Evolutionary conservation across 2,329 filamentous ascomycete genomes (phyloP).

Genomic region (Xylaria polymorpha): DNA sequence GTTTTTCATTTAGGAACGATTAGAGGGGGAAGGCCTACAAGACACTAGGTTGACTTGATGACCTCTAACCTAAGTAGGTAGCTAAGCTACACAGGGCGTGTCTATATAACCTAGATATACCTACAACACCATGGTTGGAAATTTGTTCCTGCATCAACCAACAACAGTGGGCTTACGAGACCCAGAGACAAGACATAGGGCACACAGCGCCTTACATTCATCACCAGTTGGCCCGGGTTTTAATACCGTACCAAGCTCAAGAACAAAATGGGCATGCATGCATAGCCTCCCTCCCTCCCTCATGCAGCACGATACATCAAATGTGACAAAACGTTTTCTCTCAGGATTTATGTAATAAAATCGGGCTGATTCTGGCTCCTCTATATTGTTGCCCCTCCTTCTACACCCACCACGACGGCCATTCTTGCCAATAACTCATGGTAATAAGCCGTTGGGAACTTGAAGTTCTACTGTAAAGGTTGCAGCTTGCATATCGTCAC

Average conservation of each 20-base stretch:
- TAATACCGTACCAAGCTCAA: not conserved
- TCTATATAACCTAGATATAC: not conserved
- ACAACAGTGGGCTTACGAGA: not conserved
- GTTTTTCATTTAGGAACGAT: not conserved
- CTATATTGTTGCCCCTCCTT: not conserved
- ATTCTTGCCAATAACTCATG: not conserved
- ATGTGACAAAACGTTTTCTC: slow-evolving; percentile 5
- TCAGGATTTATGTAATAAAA: not conserved
- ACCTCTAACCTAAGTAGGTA: too few relatives aligned
- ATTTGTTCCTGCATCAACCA: not conserved
- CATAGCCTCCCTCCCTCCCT: too few relatives aligned
- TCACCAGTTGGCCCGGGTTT: not conserved
- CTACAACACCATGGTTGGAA: not conserved
- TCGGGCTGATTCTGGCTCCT: not conserved
- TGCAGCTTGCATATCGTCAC: slow-evolving; percentile 23
- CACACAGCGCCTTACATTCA: not conserved
- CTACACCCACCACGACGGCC: not conserved
- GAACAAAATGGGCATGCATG: not conserved
- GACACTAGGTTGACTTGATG: not conserved
- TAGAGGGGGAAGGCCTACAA: not conserved
- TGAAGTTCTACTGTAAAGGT: not conserved
- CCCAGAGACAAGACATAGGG: not conserved
- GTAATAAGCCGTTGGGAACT: not conserved
- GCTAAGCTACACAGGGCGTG: not conserved
- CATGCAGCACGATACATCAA: slow-evolving; percentile 12